Evolutionary conservation across 768 basidiomycete genomes (phyloP), one percentile per base, ranked within the genome.

Genomic region (Cystobasidium tubakii): DNA sequence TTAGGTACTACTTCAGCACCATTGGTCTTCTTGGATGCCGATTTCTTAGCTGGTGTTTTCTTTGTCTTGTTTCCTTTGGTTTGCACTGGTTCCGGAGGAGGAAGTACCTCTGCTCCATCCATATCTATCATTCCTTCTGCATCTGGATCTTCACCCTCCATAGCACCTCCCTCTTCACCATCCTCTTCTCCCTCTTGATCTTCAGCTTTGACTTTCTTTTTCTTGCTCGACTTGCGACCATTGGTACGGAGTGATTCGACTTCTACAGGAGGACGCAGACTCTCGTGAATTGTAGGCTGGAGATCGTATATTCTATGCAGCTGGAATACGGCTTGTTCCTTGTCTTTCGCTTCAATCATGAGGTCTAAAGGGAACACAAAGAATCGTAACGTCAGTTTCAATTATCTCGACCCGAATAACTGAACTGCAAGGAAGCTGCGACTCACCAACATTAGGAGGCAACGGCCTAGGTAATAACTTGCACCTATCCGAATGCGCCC

Each of bases 261-360:
- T 4, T 78, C 77, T 17, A 81, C 82, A 17, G 84, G 83, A 19
- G 85, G 85, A 46, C 85, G 81, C 13, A 86, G 81, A 66, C 78
- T 77, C 50, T 76, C 80, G 75, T 87, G 82, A 10, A 84, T 85
- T 27, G 91, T 88, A 19, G 87, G 85, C 53, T 87, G 82, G 2
- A 94, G 80, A 57, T 83, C 84, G 77, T 96, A 95, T 34, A 90
- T 87, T 73, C 91, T 81, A 79, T 91, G 88, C 55, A 95, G 79
- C 75, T 94, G 87, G 72, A 96, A 85, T 4, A 96, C 92, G 0
- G 92, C 93, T 79, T 94, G 93, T 80, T 95, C 93, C 82, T 93
- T 90, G 81, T 90, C 90, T 80, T 92, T 91, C 1, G 91, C 91
- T 84, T 82, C 77, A 39, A 78, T 77, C 79, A 79, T 78, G 34